A percentile compares a stretch with the other conserved stretches of the same genome.
Evolutionary conservation across 306 rosid genomes (phyloP).

Genomic region (Corylus americana): DNA sequence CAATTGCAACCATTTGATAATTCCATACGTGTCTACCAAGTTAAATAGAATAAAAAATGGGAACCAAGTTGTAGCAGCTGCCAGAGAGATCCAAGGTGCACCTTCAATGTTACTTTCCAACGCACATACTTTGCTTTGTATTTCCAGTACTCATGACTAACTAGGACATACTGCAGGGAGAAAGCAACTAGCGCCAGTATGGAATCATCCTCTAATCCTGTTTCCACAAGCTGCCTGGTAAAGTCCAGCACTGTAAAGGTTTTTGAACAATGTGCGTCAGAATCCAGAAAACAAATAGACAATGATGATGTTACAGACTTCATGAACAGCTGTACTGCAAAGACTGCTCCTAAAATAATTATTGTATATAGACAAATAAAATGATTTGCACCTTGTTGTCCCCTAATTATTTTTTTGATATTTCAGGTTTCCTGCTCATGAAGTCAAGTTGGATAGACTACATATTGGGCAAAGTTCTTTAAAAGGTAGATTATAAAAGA

Average conservation of each 20-base stretch:
- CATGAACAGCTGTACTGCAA: neutral
- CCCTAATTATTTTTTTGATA: neutral
- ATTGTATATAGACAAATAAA: neutral
- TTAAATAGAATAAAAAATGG: neutral
- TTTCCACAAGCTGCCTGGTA: constrained; percentile 77
- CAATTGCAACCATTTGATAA: neutral
- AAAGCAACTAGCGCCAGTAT: constrained; percentile 71
- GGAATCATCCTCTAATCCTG: constrained; percentile 82
- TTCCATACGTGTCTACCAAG: neutral
- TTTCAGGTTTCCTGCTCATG: neutral
- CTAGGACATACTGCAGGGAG: constrained; percentile 80
- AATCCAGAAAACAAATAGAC: neutral
- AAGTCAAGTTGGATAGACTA: neutral
- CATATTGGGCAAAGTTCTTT: neutral
- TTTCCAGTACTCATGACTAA: constrained; percentile 87
- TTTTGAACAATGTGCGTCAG: constrained; percentile 39
- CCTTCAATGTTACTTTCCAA: constrained; percentile 89
- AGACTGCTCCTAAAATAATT: neutral
- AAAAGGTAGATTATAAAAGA: neutral
- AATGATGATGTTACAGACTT: neutral
- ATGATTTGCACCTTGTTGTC: neutral
- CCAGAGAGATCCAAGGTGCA: constrained; percentile 33
- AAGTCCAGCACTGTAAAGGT: constrained; percentile 81
- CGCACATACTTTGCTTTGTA: constrained; percentile 75
- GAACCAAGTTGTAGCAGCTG: constrained; percentile 15